Conservation (phyloP, 2,329 filamentous ascomycete genomes). For the Aspergillus pseudoglaucus region DNA sequence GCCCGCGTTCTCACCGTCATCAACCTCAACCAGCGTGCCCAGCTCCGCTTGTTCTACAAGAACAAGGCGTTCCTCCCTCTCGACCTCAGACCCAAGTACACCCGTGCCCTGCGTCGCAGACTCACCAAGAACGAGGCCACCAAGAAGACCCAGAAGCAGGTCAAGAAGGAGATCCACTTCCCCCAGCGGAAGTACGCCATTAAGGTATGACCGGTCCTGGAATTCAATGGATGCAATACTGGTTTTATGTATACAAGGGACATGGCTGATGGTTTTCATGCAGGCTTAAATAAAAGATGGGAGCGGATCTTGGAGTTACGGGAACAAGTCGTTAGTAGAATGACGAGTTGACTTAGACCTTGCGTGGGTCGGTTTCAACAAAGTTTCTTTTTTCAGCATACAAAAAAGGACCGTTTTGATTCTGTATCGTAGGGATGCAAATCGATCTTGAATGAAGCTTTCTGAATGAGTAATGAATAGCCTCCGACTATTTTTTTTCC, state of each 20-base stretch:
- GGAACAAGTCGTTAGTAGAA: slow-evolving; percentile 25
- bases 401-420: slow-evolving; percentile 25
- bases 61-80: slow-evolving; percentile 99
- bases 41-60: slow-evolving; percentile 99
- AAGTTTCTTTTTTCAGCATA: slow-evolving; percentile 10
- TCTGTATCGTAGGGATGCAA: slow-evolving; percentile 39
- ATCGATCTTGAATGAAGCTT: slow-evolving; percentile 30
- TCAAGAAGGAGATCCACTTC: slow-evolving; percentile 95
- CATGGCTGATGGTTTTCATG: slow-evolving; percentile 6
- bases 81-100: slow-evolving; percentile 97
- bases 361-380: slow-evolving; percentile 26
- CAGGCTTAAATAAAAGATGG: slow-evolving; percentile 24
- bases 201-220: slow-evolving; percentile 66
- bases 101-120: slow-evolving; percentile 92
- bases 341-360: slow-evolving; percentile 26
- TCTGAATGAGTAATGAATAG: slow-evolving; percentile 25
- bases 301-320: slow-evolving; percentile 22
- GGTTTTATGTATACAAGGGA: too few relatives aligned
- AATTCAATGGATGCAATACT: background rate
- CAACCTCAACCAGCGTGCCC: slow-evolving; percentile 97
- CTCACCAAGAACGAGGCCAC: slow-evolving; percentile 86
- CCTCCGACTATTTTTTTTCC: slow-evolving; percentile 10
- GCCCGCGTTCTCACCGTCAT: slow-evolving; percentile 98
- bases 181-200: slow-evolving; percentile 98
- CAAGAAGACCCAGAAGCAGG: slow-evolving; percentile 83